Evolutionary conservation across 192 early-diverging fungal species (phyloP), one percentile per base, ranked within the genome.

Genomic region (Lobosporangium transversale): DNA sequence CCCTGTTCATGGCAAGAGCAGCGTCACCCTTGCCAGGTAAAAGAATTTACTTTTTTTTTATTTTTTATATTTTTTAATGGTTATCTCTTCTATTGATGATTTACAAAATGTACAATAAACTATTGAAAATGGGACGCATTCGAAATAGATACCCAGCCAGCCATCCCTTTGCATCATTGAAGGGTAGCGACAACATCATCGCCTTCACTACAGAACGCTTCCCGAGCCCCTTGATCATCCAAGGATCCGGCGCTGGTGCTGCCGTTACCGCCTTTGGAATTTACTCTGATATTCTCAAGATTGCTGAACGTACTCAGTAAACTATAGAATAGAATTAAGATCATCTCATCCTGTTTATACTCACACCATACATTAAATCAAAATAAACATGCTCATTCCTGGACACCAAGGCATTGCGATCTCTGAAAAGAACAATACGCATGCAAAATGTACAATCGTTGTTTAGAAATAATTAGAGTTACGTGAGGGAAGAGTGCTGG

Each of bases 211-310:
- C 97, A 0, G 87, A 94, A 80, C 81, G 93, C 24, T 99, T 98
- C 89, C 92, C 97, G 21, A 97, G 88, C 78, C 92, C 93, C 30
- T 81, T 99, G 53, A 98, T 99, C 78, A 90, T 99, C 54, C 96
- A 97, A 85, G 94, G 95, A 4, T 89, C 94, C 56, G 97, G 98
- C 18, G 98, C 98, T 24, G 98, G 98, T 11, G 94, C 93, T 27
- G 95, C 91, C 21, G 98, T 99, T 55, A 99, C 98, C 36, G 95
- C 98, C 5, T 98, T 96, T 87, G 98, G 98, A 32, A 96, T 99
- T 73, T 96, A 94, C 76, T 89, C 91, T 18, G 97, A 99, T 79
- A 64, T 97, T 29, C 82, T 99, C 57, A 96, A 94, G 87, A 91
- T 97, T 48, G 83, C 84, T 33, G 92, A 91, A 65, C 89, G 90